A percentile compares a stretch with the other conserved stretches of the same genome.
These are phyloP conservation scores for Rosa hybrid DNA, from an alignment of 331 rosid genomes.

Conservation along the genomic window DNA sequence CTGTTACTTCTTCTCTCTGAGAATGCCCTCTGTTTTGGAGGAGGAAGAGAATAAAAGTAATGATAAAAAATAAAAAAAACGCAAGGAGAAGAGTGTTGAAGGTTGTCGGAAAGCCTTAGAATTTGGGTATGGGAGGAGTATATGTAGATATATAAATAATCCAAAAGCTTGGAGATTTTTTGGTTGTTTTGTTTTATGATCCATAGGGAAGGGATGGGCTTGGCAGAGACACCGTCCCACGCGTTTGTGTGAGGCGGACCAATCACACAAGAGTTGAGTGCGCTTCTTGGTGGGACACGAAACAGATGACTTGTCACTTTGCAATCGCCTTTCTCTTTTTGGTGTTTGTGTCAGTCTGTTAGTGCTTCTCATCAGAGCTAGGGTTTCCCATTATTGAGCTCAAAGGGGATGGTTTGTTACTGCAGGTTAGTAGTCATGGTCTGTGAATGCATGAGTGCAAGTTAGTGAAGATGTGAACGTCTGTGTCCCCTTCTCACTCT, in stretches of 20 bases:
- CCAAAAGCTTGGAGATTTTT: not conserved
- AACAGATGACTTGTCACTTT: not conserved
- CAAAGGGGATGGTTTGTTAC: too few species aligned
- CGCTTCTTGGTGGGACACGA: conserved; percentile 45
- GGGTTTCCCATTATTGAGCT: not conserved
- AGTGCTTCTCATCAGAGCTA: not conserved
- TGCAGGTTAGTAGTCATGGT: too few species aligned
- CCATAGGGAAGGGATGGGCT: conserved; percentile 14
- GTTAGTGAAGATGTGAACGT: too few species aligned
- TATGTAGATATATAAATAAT: not conserved
- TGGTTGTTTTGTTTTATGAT: not conserved
- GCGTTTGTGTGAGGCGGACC: conserved; percentile 47
- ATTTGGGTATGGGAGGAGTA: not conserved
- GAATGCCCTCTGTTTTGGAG: too few species aligned
- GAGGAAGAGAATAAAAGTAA: too few species aligned
- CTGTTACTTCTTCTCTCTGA: conserved; percentile 12
- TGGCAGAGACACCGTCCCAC: conserved; percentile 57
- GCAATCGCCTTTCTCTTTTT: not conserved
- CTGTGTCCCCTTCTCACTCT: too few species aligned
- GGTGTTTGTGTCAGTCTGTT: not conserved
- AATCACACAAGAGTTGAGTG: conserved; percentile 48
- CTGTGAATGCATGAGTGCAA: too few species aligned
- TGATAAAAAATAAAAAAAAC: not conserved
- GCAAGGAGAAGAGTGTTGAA: conserved; percentile 25
- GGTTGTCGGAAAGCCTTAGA: conserved; percentile 27